Conservation (phyloP, 306 rosid species). For the Sechiopsis laciniata region DNA sequence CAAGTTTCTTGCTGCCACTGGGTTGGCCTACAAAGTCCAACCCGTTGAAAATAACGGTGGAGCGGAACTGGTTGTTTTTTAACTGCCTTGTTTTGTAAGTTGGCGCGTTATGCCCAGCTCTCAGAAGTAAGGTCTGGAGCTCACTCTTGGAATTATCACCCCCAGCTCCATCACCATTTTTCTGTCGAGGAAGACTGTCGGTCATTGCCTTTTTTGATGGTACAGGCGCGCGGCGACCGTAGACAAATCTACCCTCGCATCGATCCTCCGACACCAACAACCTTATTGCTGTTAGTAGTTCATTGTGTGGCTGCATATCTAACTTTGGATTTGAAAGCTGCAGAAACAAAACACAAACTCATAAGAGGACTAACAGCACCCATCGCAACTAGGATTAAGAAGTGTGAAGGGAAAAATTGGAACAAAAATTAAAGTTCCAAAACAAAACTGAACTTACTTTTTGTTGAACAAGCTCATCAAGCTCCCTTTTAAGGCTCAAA, state of each 20-base stretch:
- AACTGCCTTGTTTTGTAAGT: constrained; percentile 68
- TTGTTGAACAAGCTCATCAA: constrained; percentile 66
- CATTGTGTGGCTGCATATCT: constrained; percentile 44
- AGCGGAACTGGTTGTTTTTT: constrained; percentile 61
- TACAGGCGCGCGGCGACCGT: constrained; percentile 42
- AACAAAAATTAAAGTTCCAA: background rate
- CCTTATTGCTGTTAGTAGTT: constrained; percentile 71
- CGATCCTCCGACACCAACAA: constrained; percentile 79
- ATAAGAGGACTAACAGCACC: constrained; percentile 17
- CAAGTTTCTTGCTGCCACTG: constrained; percentile 57
- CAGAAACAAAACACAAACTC: constrained; percentile 23
- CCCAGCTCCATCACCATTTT: constrained; percentile 26
- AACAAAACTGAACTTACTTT: constrained; percentile 42
- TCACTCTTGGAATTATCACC: constrained; percentile 52
- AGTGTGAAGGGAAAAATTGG: no score
- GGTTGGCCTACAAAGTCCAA: constrained; percentile 68
- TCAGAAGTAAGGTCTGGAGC: constrained; percentile 64
- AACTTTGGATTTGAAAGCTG: constrained; percentile 79
- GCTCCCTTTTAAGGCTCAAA: constrained; percentile 55
- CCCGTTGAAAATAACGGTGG: constrained; percentile 81
- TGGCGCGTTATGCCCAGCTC: constrained; percentile 76
- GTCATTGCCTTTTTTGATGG: constrained; percentile 40
- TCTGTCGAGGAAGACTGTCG: constrained; percentile 23
- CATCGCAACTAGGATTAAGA: background rate
- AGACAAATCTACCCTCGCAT: constrained; percentile 77